Base-by-base conservation (phyloP, 2,329 filamentous ascomycete species). In the Cercospora brassicicola region DNA sequence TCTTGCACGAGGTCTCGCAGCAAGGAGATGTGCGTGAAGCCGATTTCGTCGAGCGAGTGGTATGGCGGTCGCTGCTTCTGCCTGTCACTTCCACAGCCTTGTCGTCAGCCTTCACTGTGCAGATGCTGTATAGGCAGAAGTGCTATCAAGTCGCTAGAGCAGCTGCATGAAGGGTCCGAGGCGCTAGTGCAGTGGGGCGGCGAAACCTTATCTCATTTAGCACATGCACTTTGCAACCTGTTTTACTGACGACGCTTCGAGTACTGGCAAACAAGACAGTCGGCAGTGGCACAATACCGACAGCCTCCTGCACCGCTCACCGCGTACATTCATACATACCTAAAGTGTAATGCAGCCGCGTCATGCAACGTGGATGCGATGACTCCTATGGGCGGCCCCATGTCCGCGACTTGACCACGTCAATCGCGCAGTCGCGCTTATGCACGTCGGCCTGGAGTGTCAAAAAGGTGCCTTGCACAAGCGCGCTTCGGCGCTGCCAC, bases 321-420 rank as follows among this genome's bases (percentile, higher is more conserved):
- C 18, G 15, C 13, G 57, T 60, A 39, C 30, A 13, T 26, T 42
- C 18, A 20, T 23, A 62, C 60, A 31, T 62, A 62, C 60, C 60
- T 51, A 26, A 4, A 3, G 18, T 13, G 13, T 11, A 30, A n/a
- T 11, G 42, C 59, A 36, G 33, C 53, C n/a, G 23, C 60, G 36
- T 55, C 65, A 64, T 60, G 30, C 31, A 26, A 33, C 55, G 61
- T 42, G 78, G 75, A 1, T 80, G 73, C 0, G 82, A 82, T 67
- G 84, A 85, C 53, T 30, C 18, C 48, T 4, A 9, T 18, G 26
- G 31, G 61, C 31, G 48, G 62, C 51, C 55, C 31, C 30, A 30
- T 53, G 42, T 62, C 45, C 61, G 61, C 26, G 45, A 55, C 63
- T 26, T 53, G 55, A 60, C 63, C 63, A 65, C 63, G 63, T 65